phyloP scores from a whole-genome alignment of 2,329 filamentous ascomycete species.

The Fonsecaea pugnacius region DNA sequence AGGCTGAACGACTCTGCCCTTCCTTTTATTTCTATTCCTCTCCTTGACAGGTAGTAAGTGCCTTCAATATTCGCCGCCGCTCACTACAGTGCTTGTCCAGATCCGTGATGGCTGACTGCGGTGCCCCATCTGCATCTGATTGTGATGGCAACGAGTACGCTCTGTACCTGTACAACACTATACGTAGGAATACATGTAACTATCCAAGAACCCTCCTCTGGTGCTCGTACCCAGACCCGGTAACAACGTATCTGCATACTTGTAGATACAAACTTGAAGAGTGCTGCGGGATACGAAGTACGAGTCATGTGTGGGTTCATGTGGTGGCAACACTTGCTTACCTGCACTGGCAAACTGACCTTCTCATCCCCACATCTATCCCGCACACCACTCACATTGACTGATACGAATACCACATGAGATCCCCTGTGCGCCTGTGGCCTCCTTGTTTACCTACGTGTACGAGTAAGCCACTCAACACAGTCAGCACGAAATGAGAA shows the following conservation, averaged over 20 bases:
- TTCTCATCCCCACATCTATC: not conserved
- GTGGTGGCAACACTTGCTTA: not conserved
- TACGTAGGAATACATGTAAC: no score
- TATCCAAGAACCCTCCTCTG: no score
- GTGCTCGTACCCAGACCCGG: no score
- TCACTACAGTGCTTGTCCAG: not conserved
- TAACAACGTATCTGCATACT: no score
- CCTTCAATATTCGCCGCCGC: not conserved
- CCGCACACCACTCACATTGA: not conserved
- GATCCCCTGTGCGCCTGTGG: not conserved
- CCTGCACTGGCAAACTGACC: not conserved
- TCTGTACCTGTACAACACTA: not conserved
- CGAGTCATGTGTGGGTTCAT: not conserved
- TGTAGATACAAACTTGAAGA: not conserved
- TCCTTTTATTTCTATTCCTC: slow-evolving; percentile 3
- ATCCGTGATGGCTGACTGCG: not conserved
- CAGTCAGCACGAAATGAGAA: slow-evolving; percentile 3
- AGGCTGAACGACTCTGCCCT: not conserved
- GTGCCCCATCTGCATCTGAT: not conserved
- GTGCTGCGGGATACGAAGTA: not conserved
- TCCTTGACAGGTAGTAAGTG: not conserved
- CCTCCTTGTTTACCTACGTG: not conserved
- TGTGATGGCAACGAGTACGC: not conserved
- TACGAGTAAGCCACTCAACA: not conserved
- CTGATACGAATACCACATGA: not conserved